phyloP scores from a whole-genome alignment of 2,329 filamentous ascomycete genomes.

The Stagonosporopsis rhizophila region DNA sequence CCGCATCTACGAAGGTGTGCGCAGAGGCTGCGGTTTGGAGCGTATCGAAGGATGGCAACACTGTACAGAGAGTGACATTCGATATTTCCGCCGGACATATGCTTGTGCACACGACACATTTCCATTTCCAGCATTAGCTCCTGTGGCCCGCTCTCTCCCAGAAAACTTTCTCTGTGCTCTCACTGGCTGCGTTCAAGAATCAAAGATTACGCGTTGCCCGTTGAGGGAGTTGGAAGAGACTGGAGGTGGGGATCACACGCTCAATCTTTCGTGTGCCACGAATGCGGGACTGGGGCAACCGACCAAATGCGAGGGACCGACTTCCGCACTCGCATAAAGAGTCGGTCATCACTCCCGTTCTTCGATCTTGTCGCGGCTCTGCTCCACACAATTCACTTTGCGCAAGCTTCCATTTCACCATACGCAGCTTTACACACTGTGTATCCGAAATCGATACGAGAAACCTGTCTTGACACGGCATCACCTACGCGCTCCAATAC shows the following conservation, averaged over 20 bases:
- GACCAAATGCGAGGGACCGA: conserved; percentile 11
- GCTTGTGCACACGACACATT: conserved; percentile 10
- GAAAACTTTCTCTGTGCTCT: not conserved
- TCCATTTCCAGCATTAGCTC: conserved; percentile 5
- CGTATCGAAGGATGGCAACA: not conserved
- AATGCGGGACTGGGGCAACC: conserved; percentile 13
- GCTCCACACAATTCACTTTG: not conserved
- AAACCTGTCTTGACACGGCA: not conserved
- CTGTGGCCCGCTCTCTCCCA: not conserved
- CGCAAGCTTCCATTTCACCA: not conserved
- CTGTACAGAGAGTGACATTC: not conserved
- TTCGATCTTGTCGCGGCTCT: conserved; percentile 1
- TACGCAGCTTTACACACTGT: not conserved
- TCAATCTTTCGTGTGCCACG: conserved; percentile 10
- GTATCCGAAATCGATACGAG: too few species aligned
- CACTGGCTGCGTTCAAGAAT: conserved; percentile 1
- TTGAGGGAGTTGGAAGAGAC: conserved; percentile 13
- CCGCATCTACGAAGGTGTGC: not conserved
- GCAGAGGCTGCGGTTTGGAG: not conserved
- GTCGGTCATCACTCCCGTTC: not conserved
- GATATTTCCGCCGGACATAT: conserved; percentile 13
- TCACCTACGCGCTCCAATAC: too few species aligned
- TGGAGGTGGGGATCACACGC: conserved; percentile 16
- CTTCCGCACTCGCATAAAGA: conserved; percentile 5
- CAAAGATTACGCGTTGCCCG: not conserved